phyloP scores from a whole-genome alignment of 2,329 filamentous ascomycete genomes.

The Botrytis aclada region DNA sequence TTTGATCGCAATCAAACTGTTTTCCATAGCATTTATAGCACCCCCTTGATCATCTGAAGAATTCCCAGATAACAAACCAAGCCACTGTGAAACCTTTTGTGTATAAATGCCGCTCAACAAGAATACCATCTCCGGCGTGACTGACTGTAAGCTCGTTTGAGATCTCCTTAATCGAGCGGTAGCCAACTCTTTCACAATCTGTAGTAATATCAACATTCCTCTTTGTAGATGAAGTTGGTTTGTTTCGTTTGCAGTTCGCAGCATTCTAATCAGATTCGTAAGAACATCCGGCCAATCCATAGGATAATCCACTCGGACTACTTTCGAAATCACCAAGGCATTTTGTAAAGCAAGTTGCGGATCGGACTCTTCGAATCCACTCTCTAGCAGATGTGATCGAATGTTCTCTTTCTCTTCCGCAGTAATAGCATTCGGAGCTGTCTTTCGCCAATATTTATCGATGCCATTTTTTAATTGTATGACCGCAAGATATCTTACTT shows the following conservation, averaged over 20 bases:
- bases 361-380: slow-evolving; percentile 74
- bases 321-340: slow-evolving; percentile 81
- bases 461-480: slow-evolving; percentile 97
- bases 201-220: slow-evolving; percentile 72
- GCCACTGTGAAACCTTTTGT: slow-evolving; percentile 69
- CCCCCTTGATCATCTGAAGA: slow-evolving; percentile 54
- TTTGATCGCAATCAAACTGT: slow-evolving; percentile 76
- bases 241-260: slow-evolving; percentile 57
- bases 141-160: slow-evolving; percentile 71
- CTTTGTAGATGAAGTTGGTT: slow-evolving; percentile 67
- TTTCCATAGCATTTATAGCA: slow-evolving; percentile 64
- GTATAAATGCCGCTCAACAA: slow-evolving; percentile 76
- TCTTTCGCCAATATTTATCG: slow-evolving; percentile 86
- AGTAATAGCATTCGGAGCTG: slow-evolving; percentile 59
- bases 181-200: slow-evolving; percentile 86
- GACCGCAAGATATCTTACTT: slow-evolving; percentile 83
- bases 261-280: slow-evolving; percentile 57
- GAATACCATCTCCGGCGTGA: slow-evolving; percentile 80
- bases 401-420: slow-evolving; percentile 75
- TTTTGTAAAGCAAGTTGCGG: slow-evolving; percentile 79
- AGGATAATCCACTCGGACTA: slow-evolving; percentile 86
- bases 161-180: slow-evolving; percentile 74
- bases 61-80: slow-evolving; percentile 54
- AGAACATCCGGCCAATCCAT: slow-evolving; percentile 73
- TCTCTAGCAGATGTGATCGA: slow-evolving; percentile 69